These are phyloP conservation scores for Petasospora rhodanensis DNA, from an alignment of 1,139 yeast species.

Conservation along the genomic window DNA sequence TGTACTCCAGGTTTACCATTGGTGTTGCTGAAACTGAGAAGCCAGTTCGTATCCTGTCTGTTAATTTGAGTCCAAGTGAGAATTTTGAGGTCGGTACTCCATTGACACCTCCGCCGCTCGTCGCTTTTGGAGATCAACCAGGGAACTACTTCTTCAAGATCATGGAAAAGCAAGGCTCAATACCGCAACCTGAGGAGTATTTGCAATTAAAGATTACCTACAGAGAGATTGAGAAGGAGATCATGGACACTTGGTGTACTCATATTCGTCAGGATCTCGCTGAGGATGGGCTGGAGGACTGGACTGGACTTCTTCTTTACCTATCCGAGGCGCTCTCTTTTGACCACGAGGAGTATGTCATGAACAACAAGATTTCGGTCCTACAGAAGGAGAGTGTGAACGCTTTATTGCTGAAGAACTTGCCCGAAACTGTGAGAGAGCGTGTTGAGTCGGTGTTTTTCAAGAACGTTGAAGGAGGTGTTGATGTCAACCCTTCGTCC, in stretches of 20 bases:
- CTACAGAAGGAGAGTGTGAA: too few species aligned
- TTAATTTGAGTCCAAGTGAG: constrained; percentile 37
- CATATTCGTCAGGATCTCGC: constrained; percentile 11
- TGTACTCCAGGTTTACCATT: constrained; percentile 65
- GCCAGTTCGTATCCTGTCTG: constrained; percentile 53
- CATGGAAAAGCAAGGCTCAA: constrained; percentile 19
- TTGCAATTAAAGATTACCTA: constrained; percentile 43
- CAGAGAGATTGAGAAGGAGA: constrained; percentile 42
- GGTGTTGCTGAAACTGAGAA: constrained; percentile 48
- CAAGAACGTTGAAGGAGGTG: not conserved
- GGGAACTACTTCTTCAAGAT: constrained; percentile 57
- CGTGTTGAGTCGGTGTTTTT: not conserved
- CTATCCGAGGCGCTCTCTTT: constrained; percentile 7
- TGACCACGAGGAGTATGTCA: constrained; percentile 12
- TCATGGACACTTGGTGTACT: constrained; percentile 26
- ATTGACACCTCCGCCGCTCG: constrained; percentile 30
- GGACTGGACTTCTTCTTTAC: constrained; percentile 1
- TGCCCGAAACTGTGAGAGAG: not conserved
- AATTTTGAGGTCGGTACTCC: constrained; percentile 38
- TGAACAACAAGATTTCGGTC: constrained; percentile 5
- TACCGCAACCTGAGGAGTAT: constrained; percentile 30
- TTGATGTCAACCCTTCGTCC: not conserved
- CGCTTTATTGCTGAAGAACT: too few species aligned
- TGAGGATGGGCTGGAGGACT: constrained; percentile 1
- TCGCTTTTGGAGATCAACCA: constrained; percentile 69